Evolutionary conservation across 1,284 basidiomycete genomes (phyloP), one percentile per base, ranked within the genome.

Genomic region (Amylostereum areolatum): DNA sequence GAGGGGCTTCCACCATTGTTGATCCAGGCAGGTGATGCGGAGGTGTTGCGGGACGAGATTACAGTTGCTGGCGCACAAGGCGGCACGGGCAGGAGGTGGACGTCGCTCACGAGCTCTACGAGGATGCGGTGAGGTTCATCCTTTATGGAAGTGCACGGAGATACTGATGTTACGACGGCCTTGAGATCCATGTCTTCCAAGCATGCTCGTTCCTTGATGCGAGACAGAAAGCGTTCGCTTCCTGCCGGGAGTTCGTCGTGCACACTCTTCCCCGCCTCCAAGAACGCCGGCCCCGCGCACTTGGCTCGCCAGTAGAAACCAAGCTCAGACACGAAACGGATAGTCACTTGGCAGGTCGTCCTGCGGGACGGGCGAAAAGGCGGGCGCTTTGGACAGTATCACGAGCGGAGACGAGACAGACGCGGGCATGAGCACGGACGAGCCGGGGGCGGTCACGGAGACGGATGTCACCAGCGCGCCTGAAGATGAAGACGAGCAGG

Each of bases 11-110:
- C 96, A 7, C 96, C 96, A 0, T 67, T 98, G 60, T 77, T 98
- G 25, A 89, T 99, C 40, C 95, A 98, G 66, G 85, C 85, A 1
- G 96, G 96, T 28, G 96, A 98, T 54, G 88, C 92, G 1, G 96
- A 99, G 64, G 92, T 97, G 1, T 72, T 99, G 28, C 76, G 93
- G 30, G 96, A 98, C 62, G 96, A 98, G 64, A 88, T 89, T 42
- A 89, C 89, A n/a, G 4, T 74, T 98, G n/a, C 69, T 98, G 18
- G 93, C 95, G 1, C 92, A 97, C 72, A 99, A 99, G 65, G 95
- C 95, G 10, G 83, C 85, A 2, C 66, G 90, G 24, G 85, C 90
- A 0, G 95, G 95, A 5, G n/a, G 93, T 97, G 28, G 72, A 88
- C 45, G 91, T 97, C 30, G 83, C 85, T 50, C 90, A 97, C 63